These are phyloP conservation scores for Carex kokanica DNA, from an alignment of 176 grass and related monocot genomes.

Conservation along the genomic window DNA sequence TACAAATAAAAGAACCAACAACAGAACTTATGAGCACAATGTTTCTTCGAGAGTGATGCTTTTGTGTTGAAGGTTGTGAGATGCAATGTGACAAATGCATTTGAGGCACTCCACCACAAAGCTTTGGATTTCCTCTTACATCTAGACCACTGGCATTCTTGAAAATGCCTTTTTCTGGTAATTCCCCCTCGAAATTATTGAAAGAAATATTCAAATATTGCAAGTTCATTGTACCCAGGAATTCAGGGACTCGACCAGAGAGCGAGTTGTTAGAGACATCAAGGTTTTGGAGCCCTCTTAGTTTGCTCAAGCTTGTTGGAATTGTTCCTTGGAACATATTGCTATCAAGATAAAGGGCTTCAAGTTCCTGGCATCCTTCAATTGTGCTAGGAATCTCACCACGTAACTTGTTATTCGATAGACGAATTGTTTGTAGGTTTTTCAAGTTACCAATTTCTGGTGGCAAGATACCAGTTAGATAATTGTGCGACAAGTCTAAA, in stretches of 20 bases:
- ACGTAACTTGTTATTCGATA: conserved; percentile 29
- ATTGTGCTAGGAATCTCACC: conserved; percentile 30
- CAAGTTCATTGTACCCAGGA: no score
- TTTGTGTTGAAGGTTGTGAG: not conserved
- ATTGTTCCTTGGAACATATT: conserved; percentile 32
- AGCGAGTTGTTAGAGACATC: conserved; percentile 10
- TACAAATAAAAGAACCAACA: not conserved
- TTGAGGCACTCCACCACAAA: conserved; percentile 35
- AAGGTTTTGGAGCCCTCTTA: conserved; percentile 10
- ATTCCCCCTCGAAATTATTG: not conserved
- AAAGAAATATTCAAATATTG: no score
- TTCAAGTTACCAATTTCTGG: conserved; percentile 19
- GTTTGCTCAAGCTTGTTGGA: conserved; percentile 13
- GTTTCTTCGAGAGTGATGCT: not conserved
- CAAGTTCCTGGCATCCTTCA: conserved; percentile 8
- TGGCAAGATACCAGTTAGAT: not conserved
- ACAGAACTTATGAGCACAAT: not conserved
- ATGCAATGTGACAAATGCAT: not conserved
- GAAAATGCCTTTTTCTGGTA: conserved; percentile 23
- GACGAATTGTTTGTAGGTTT: not conserved
- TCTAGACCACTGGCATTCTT: not conserved
- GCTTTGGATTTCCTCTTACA: conserved; percentile 23
- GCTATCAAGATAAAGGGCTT: conserved; percentile 17
- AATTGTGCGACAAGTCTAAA: not conserved
- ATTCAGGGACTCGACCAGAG: not conserved